Percentiles rank a stretch among this genome's conserved stretches.
phyloP scores from a whole-genome alignment of 2,329 filamentous ascomycete species.

The Aspergillus jensenii region DNA sequence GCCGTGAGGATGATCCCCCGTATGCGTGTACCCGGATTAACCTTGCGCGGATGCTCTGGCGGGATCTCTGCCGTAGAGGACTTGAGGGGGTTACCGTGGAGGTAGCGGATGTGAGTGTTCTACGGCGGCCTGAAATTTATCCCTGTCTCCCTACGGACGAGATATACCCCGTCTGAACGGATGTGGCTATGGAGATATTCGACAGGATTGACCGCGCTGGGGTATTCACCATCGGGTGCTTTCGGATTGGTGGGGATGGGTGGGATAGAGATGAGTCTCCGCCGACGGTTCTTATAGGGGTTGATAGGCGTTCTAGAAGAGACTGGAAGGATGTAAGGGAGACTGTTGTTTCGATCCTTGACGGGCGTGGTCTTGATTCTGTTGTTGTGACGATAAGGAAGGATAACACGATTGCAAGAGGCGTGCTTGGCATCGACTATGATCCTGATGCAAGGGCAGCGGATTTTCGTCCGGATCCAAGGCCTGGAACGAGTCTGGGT shows the following conservation, averaged over 20 bases:
- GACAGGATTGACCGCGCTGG: background rate
- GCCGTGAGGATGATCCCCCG: background rate
- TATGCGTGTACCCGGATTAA: background rate
- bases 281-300: background rate
- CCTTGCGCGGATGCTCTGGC: background rate
- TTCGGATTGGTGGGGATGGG: background rate
- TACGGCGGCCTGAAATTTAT: background rate
- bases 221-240: background rate
- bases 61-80: background rate
- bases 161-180: background rate
- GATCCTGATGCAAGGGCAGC: background rate
- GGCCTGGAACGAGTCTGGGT: background rate
- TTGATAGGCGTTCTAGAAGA: background rate
- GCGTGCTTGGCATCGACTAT: background rate
- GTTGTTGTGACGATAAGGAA: background rate
- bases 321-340: background rate
- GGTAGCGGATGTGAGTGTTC: background rate
- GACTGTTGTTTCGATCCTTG: background rate
- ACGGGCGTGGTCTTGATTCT: background rate
- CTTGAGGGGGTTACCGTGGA: background rate
- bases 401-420: background rate
- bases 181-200: background rate
- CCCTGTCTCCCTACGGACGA: background rate
- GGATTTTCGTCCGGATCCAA: background rate
- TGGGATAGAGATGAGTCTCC: background rate